Percentiles rank a stretch among this genome's conserved stretches.
These are phyloP conservation scores for Kazachstania martiniae DNA, from an alignment of 805 yeast genomes.

Conservation along the genomic window DNA sequence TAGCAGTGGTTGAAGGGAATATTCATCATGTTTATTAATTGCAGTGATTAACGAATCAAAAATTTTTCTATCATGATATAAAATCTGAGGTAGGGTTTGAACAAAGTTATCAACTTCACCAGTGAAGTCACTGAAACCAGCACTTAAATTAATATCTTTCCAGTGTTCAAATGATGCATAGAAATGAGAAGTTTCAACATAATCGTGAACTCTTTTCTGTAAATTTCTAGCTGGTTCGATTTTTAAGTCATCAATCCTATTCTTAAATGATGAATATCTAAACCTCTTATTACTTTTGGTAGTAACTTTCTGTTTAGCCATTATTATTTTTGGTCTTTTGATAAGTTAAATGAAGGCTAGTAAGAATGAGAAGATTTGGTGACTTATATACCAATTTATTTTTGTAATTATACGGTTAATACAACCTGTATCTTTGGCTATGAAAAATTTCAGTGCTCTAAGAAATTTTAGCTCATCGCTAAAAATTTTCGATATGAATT, in stretches of 20 bases:
- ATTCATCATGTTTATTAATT: conserved; percentile 46
- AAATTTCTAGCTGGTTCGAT: conserved; percentile 63
- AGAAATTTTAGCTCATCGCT: conserved; percentile 1
- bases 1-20: conserved; percentile 68
- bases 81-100: conserved; percentile 69
- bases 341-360: too few species aligned
- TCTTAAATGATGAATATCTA: conserved; percentile 68
- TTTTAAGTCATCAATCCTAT: conserved; percentile 70
- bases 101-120: conserved; percentile 42
- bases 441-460: too few species aligned
- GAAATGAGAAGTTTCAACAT: conserved; percentile 69
- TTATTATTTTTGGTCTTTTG: too few species aligned
- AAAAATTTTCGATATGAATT: not conserved
- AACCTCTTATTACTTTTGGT: conserved; percentile 48
- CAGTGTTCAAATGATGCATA: conserved; percentile 72
- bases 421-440: not conserved
- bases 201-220: conserved; percentile 51
- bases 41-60: conserved; percentile 40
- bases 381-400: not conserved
- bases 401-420: not conserved
- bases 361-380: not conserved
- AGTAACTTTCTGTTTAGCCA: conserved; percentile 34
- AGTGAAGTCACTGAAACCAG: conserved; percentile 53
- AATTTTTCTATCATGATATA: conserved; percentile 58
- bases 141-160: conserved; percentile 76